Evolutionary conservation across 1,139 yeast species (phyloP), one percentile per base, ranked within the genome.

Genomic region (Yarrowia galli): DNA sequence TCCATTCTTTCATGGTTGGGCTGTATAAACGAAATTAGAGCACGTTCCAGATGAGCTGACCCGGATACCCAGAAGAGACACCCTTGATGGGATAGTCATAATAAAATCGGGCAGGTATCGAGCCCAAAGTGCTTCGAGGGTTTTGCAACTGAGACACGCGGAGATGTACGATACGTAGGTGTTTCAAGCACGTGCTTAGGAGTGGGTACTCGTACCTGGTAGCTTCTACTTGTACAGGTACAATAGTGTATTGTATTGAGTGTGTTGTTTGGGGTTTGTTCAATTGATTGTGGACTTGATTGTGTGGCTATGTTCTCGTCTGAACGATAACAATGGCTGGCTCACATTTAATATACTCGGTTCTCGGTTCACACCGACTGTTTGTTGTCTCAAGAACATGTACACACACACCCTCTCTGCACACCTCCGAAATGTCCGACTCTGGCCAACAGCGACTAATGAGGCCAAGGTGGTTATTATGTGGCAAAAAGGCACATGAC

Each of bases 401-500:
- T n/a, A n/a, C n/a, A n/a, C n/a, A n/a, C n/a, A n/a, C n/a, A n/a
- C n/a, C n/a, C n/a, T n/a, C n/a, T n/a, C n/a, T n/a, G n/a, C n/a
- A n/a, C n/a, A n/a, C 22, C 48, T 22, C 48, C 25, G 48, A 43
- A 6, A 13, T 43, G 8, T 20, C 23, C 48, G 48, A 43, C 9
- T 4, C 32, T 10, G 32, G 16, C 15, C 3, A 20, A 4, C 18
- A 28, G 32, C 32, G 32, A 9, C 32, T 22, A 15, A 45, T 13
- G 28, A 23, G 20, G 35, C 16, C 35, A 46, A n/a, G n/a, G 16
- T 8, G 10, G 51, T 15, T 25, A 46, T 46, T 46, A 25, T 46
- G 51, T 46, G 51, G 51, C 51, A 25, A 46, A n/a, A n/a, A 16
- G 40, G 40, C 51, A 46, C 51, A 46, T 46, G 51, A 46, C 51